Percentiles rank a stretch among this genome's conserved stretches.
Evolutionary conservation across 768 basidiomycete species (phyloP).

Genomic region (Pisolithus sp.): DNA sequence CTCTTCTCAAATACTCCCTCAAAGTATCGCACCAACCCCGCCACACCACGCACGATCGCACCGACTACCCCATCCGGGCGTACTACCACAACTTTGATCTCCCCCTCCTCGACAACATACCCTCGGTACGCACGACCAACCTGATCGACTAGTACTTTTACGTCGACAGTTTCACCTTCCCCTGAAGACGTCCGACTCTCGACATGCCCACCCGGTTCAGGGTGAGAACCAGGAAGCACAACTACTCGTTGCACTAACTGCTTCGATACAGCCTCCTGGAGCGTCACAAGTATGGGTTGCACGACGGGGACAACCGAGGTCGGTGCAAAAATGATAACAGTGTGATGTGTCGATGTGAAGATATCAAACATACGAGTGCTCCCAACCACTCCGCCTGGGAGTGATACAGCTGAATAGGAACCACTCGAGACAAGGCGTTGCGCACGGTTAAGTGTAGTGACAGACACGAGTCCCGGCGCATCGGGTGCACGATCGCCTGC

Average conservation of each 20-base stretch:
- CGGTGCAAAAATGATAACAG: slow-evolving; percentile 35
- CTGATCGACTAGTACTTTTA: neutral
- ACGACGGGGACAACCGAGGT: slow-evolving; percentile 1
- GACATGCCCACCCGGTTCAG: neutral
- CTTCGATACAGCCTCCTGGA: neutral
- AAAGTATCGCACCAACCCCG: neutral
- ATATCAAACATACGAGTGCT: neutral
- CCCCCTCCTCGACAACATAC: neutral
- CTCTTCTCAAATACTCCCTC: slow-evolving; percentile 13
- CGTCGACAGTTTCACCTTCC: neutral
- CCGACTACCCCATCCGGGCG: slow-evolving; percentile 39
- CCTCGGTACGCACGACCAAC: neutral
- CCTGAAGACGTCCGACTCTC: neutral
- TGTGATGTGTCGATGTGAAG: slow-evolving; percentile 23
- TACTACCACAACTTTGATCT: slow-evolving; percentile 19
- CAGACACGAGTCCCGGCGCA: neutral
- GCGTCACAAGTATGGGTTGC: neutral
- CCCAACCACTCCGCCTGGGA: too few relatives aligned
- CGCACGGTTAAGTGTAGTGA: neutral
- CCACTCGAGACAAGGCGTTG: too few relatives aligned
- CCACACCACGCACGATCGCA: slow-evolving; percentile 23
- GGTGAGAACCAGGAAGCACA: neutral
- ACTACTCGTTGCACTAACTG: neutral
- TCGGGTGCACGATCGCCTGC: neutral
- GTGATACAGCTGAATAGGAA: too few relatives aligned